phyloP scores from a whole-genome alignment of 768 basidiomycete species.

The Amanita subjunquillea region DNA sequence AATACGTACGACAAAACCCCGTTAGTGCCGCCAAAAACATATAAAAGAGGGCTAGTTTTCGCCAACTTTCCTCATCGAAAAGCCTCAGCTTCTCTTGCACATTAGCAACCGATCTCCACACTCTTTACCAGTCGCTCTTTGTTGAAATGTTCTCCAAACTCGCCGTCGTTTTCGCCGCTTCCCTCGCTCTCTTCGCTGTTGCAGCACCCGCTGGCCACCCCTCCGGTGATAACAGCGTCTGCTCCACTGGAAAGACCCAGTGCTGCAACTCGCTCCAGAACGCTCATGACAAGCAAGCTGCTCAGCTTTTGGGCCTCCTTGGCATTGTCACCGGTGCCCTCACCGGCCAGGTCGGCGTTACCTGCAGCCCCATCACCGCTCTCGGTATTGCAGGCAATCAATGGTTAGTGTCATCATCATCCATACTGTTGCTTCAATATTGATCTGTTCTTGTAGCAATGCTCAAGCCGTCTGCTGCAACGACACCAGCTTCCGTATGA shows the following conservation, averaged over 20 bases:
- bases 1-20: not conserved
- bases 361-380: conserved; percentile 15
- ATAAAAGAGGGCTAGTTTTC: not conserved
- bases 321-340: conserved; percentile 5
- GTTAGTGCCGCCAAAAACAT: not conserved
- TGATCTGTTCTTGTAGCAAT: not conserved
- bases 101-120: not conserved
- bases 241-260: conserved; percentile 19
- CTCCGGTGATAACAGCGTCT: conserved; percentile 6
- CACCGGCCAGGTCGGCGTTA: conserved; percentile 11
- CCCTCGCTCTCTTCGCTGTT: conserved; percentile 17
- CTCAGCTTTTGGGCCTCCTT: conserved; percentile 7
- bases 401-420: conserved; percentile 8
- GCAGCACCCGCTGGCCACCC: conserved; percentile 15
- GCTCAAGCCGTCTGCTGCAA: conserved; percentile 17
- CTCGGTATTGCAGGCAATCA: conserved; percentile 12
- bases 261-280: conserved; percentile 16
- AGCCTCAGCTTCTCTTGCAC: not conserved
- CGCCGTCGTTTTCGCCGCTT: conserved; percentile 13
- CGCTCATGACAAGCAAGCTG: conserved; percentile 5
- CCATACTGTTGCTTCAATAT: not conserved
- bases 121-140: conserved; percentile 4
- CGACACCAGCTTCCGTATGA: conserved; percentile 16
- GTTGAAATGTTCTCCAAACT: conserved; percentile 20
- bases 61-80: not conserved